phyloP scores from a whole-genome alignment of 768 basidiomycete species.

The Mycena venus region DNA sequence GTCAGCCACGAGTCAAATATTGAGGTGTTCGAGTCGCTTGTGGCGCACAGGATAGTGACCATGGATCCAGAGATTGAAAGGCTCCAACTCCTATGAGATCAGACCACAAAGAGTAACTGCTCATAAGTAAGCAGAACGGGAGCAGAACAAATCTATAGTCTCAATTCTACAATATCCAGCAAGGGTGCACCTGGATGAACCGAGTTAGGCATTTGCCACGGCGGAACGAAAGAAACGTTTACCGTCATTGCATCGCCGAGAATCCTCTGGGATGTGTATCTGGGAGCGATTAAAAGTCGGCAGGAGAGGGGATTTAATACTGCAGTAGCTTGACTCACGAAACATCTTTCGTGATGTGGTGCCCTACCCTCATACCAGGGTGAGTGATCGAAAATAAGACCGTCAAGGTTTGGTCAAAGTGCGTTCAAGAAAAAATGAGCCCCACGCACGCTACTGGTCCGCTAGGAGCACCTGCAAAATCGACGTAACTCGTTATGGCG shows the following conservation, averaged over 20 bases:
- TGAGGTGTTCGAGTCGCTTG: conserved; percentile 8
- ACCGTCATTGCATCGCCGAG: too few species aligned
- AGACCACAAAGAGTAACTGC: too few species aligned
- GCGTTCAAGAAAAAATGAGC: conserved; percentile 14
- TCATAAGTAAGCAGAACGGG: conserved; percentile 32
- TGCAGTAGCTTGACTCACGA: not conserved
- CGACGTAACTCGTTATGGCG: conserved; percentile 23
- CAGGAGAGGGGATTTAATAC: too few species aligned
- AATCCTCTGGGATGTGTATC: too few species aligned
- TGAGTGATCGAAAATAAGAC: too few species aligned
- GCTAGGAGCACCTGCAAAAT: conserved; percentile 7
- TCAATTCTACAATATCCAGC: conserved; percentile 35
- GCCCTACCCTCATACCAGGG: not conserved
- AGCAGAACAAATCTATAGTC: conserved; percentile 23
- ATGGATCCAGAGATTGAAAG: too few species aligned
- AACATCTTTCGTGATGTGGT: conserved; percentile 32
- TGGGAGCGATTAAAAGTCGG: too few species aligned
- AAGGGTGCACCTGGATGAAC: conserved; percentile 28
- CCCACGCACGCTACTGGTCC: conserved; percentile 28
- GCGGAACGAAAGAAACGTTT: too few species aligned
- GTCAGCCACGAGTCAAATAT: conserved; percentile 26
- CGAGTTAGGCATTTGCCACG: too few species aligned
- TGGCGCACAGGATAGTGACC: not conserved
- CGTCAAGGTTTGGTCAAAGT: too few species aligned
- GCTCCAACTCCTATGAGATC: too few species aligned